A percentile compares a stretch with the other conserved stretches of the same genome.
Conservation (phyloP, 163 green algal species). For the Prototheca stagnorum region DNA sequence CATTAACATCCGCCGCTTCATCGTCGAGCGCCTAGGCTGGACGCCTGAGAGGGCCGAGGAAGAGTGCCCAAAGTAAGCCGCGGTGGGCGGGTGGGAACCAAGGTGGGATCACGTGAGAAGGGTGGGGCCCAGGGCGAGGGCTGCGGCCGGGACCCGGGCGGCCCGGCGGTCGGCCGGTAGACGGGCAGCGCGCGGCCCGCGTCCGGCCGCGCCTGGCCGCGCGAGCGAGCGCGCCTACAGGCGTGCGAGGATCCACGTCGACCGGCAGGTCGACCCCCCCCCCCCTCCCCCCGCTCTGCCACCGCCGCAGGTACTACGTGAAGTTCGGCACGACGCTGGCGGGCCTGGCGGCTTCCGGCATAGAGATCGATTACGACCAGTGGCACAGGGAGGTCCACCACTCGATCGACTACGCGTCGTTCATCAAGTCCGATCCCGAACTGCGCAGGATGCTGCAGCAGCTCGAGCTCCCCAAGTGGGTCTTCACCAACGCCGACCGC, state of each 20-base stretch:
- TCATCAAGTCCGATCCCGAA: conserved; percentile 32
- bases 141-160: too few relatives aligned
- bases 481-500: conserved; percentile 69
- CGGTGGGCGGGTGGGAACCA: too few relatives aligned
- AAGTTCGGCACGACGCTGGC: conserved; percentile 18
- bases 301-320: conserved; percentile 3
- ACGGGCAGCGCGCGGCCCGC: too few relatives aligned
- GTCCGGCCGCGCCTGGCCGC: too few relatives aligned
- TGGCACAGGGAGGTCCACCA: conserved; percentile 51
- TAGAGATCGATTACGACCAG: conserved; percentile 46
- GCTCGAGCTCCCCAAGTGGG: conserved; percentile 31
- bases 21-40: conserved; percentile 25
- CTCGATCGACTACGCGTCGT: conserved; percentile 30
- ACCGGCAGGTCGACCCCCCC: too few relatives aligned
- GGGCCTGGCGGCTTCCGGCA: conserved; percentile 23
- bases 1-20: conserved; percentile 26
- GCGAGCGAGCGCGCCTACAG: too few relatives aligned
- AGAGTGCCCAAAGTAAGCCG: too few relatives aligned
- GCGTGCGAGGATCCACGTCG: too few relatives aligned
- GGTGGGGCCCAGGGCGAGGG: neutral
- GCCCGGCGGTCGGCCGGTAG: too few relatives aligned
- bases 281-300: too few relatives aligned
- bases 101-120: too few relatives aligned
- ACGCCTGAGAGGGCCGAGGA: too few relatives aligned
- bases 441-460: conserved; percentile 34